These are phyloP conservation scores for Kodamaea anthophila DNA, from an alignment of 1,139 yeast genomes.

Conservation along the genomic window DNA sequence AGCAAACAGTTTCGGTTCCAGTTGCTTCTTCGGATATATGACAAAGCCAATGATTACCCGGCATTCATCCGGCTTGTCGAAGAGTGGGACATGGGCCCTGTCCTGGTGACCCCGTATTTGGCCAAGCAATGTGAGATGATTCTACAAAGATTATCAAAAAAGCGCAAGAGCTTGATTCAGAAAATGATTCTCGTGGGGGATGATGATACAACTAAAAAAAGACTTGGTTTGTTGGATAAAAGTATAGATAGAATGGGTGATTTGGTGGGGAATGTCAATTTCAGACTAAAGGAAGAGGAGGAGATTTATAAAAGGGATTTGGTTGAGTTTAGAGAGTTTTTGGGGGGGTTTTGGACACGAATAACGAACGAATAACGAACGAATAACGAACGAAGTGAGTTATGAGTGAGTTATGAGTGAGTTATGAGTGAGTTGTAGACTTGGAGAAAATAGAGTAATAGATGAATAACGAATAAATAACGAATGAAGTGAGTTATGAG, in stretches of 20 bases:
- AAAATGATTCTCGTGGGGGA: conserved; percentile 4
- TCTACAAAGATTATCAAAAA: conserved; percentile 19
- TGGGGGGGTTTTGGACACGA: conserved; percentile 22
- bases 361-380: not conserved
- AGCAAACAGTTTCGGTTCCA: conserved; percentile 6
- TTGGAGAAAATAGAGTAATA: too few species aligned
- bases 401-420: too few species aligned
- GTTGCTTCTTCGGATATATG: conserved; percentile 4
- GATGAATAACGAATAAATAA: too few species aligned
- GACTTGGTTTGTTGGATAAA: conserved; percentile 5
- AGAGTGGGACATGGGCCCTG: conserved; percentile 26
- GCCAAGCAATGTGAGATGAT: conserved; percentile 26
- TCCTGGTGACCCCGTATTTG: conserved; percentile 31
- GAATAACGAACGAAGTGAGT: not conserved
- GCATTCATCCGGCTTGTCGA: conserved; percentile 18
- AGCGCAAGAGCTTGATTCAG: conserved; percentile 7
- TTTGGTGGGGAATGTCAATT: conserved; percentile 30
- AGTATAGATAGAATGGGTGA: conserved; percentile 19
- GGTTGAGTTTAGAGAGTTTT: conserved; percentile 18
- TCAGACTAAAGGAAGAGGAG: conserved; percentile 23
- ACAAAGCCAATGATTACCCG: conserved; percentile 12
- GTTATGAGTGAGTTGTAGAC: too few species aligned
- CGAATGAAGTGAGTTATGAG: too few species aligned
- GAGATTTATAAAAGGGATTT: conserved; percentile 8
- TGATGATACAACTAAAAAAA: conserved; percentile 2